Conservation (phyloP, 1,284 basidiomycete genomes). For the Gymnopus androsaceus region DNA sequence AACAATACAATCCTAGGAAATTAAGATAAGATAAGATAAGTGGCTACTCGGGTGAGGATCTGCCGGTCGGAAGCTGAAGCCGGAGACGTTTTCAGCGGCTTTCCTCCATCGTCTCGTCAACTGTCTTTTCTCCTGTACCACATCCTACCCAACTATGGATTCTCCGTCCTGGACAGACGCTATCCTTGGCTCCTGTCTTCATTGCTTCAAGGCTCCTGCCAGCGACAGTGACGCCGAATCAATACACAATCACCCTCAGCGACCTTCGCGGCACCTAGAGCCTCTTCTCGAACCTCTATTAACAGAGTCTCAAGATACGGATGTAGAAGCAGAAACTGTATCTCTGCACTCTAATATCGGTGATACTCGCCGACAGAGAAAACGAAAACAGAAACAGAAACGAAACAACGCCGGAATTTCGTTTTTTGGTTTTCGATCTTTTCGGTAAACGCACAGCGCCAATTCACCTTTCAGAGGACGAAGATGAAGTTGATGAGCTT, state of each 20-base stretch:
- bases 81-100: no score
- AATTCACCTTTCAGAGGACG: conserved; percentile 58
- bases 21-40: no score
- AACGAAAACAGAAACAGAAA: conserved; percentile 33
- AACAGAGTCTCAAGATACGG: conserved; percentile 42
- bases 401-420: conserved; percentile 38
- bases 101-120: no score
- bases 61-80: no score
- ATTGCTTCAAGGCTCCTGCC: conserved; percentile 46
- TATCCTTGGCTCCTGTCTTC: conserved; percentile 57
- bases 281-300: conserved; percentile 64
- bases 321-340: conserved; percentile 58
- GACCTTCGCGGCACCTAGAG: conserved; percentile 45
- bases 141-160: conserved; percentile 36
- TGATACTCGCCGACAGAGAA: conserved; percentile 35
- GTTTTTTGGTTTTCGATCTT: conserved; percentile 63
- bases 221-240: conserved; percentile 25
- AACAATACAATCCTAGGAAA: no score
- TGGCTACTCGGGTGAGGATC: no score
- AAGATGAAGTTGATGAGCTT: conserved; percentile 36
- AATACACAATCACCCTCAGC: conserved; percentile 24
- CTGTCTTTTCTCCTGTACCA: background rate
- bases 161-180: conserved; percentile 65
- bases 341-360: conserved; percentile 69
- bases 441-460: conserved; percentile 54